phyloP scores from a whole-genome alignment of 495 filamentous ascomycete genomes.

The Lophium mytilinum region DNA sequence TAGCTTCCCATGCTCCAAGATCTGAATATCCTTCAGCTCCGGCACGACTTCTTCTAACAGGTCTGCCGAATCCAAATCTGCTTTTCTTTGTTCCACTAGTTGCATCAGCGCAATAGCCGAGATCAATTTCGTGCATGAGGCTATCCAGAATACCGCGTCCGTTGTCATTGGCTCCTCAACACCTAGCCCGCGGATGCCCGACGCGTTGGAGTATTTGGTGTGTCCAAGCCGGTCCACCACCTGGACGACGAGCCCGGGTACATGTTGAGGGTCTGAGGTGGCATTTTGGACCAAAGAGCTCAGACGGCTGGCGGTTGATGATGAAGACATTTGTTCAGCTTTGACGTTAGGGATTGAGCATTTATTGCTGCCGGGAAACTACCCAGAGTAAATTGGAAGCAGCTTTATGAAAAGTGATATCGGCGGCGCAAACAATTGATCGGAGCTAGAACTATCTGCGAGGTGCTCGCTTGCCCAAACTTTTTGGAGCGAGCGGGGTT shows the following conservation, averaged over 20 bases:
- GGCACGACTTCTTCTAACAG: slow-evolving; percentile 39
- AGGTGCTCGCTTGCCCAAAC: too few species aligned
- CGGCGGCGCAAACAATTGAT: too few species aligned
- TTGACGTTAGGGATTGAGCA: too few species aligned
- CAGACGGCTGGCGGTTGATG: too few species aligned
- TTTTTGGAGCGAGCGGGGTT: too few species aligned
- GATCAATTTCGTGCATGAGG: slow-evolving; percentile 51
- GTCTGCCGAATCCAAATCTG: slow-evolving; percentile 42
- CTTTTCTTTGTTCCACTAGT: slow-evolving; percentile 43
- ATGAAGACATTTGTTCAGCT: too few species aligned
- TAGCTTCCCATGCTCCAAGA: slow-evolving; percentile 14
- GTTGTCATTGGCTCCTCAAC: slow-evolving; percentile 38
- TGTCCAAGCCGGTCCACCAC: slow-evolving; percentile 40
- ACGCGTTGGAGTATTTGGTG: slow-evolving; percentile 39
- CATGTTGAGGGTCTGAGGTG: background rate
- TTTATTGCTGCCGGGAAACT: too few species aligned
- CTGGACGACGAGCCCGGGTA: slow-evolving; percentile 39
- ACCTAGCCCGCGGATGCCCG: slow-evolving; percentile 35
- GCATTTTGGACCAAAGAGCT: too few species aligned
- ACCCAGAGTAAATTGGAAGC: too few species aligned
- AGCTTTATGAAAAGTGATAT: too few species aligned
- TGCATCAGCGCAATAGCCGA: slow-evolving; percentile 49
- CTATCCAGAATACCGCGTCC: slow-evolving; percentile 48
- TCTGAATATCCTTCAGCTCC: slow-evolving; percentile 37
- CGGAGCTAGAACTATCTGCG: too few species aligned